phyloP scores from a whole-genome alignment of 495 filamentous ascomycete species.

The Mytilinidion resinicola region DNA sequence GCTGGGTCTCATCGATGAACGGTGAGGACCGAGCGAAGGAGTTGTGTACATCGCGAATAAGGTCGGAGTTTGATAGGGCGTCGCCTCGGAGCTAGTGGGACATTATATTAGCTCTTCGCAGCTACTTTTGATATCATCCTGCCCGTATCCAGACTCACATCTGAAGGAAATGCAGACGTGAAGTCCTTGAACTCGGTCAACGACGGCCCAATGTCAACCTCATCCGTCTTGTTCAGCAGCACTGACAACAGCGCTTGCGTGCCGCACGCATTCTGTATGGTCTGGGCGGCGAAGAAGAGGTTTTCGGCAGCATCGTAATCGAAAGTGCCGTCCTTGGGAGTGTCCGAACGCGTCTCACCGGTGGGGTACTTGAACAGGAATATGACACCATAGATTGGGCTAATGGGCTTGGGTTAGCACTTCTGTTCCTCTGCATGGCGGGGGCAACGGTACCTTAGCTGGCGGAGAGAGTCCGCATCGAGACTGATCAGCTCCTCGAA shows the following conservation, averaged over 20 bases:
- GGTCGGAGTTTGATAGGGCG: conserved; percentile 62
- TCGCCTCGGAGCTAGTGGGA: conserved; percentile 51
- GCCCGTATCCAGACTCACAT: conserved; percentile 39
- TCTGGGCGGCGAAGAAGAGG: conserved; percentile 94
- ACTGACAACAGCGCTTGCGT: conserved; percentile 93
- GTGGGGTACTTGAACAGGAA: conserved; percentile 98
- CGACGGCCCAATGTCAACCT: conserved; percentile 53
- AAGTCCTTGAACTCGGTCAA: conserved; percentile 85
- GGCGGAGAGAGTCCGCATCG: conserved; percentile 70
- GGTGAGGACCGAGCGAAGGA: conserved; percentile 82
- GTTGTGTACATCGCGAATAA: conserved; percentile 89
- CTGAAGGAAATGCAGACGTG: conserved; percentile 76
- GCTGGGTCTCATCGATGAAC: conserved; percentile 82
- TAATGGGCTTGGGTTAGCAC: conserved; percentile 25
- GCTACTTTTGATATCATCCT: background rate
- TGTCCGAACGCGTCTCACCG: conserved; percentile 54
- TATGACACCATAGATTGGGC: conserved; percentile 92
- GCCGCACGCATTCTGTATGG: conserved; percentile 98
- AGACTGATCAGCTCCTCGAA: conserved; percentile 94
- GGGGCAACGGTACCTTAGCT: conserved; percentile 41
- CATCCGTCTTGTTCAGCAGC: conserved; percentile 71
- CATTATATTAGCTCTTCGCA: background rate
- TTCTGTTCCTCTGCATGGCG: background rate
- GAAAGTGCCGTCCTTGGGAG: conserved; percentile 69
- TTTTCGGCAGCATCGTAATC: conserved; percentile 65